These are phyloP conservation scores for Heterococcus sp. DNA, from an alignment of 108 stramenopile genomes.

Conservation along the genomic window DNA sequence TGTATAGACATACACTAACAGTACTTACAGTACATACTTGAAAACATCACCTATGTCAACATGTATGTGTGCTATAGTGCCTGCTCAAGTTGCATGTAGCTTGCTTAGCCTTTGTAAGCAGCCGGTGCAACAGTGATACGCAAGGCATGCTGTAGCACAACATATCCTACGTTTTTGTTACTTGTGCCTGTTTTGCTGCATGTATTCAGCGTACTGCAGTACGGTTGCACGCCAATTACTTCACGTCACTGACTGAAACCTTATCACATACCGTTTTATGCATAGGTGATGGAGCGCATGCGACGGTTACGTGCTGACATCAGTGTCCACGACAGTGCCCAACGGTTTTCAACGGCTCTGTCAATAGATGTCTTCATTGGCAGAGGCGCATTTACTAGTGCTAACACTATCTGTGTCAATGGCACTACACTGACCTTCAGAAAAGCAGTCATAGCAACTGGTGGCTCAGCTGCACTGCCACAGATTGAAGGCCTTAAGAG, in stretches of 20 bases:
- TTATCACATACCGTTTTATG: no score
- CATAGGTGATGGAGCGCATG: constrained; percentile 71
- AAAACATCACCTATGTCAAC: background rate
- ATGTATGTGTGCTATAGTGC: background rate
- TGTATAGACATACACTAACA: no score
- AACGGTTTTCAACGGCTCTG: constrained; percentile 65
- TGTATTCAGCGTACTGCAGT: no score
- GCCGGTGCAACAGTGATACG: background rate
- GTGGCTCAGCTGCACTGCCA: constrained; percentile 54
- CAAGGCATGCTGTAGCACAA: no score
- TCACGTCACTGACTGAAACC: no score
- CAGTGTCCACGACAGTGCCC: constrained; percentile 74
- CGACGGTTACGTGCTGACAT: constrained; percentile 70
- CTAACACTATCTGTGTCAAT: constrained; percentile 40
- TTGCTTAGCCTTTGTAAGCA: background rate
- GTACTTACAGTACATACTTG: background rate
- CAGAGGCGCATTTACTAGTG: constrained; percentile 14
- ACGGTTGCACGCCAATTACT: no score
- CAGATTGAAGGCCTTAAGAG: constrained; percentile 60
- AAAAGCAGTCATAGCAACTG: constrained; percentile 88
- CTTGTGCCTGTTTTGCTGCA: no score
- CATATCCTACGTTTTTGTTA: no score
- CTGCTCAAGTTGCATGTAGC: background rate
- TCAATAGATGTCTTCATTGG: constrained; percentile 56
- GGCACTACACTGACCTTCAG: constrained; percentile 59